Base-by-base conservation (phyloP, 441 rosid genomes). In the Arabidopsis lyrata region DNA sequence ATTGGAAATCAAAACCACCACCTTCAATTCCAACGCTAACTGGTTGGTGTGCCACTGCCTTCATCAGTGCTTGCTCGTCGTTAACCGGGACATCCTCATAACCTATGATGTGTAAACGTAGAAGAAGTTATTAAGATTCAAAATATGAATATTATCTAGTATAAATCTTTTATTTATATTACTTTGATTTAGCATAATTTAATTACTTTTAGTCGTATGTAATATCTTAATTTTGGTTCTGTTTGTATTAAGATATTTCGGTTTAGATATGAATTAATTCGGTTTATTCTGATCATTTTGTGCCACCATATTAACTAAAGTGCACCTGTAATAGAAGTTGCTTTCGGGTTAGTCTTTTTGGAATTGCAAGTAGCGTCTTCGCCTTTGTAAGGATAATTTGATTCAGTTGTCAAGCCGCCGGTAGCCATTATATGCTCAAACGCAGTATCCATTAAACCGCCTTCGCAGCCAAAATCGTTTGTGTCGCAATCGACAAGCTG, bases 361-460 rank as follows among this genome's bases (percentile, higher is more conserved):
- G 62, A 29, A 6, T 81, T 65, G 78, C 86, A 85, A 18, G 63
- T 75, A 20, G 68, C 81, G 22, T 77, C 83, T 50, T 12, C 32
- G 55, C 70, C 86, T 56, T 48, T 41, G 8, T 85, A 85, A 41
- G 84, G 84, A 38, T 82, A 85, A 63, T 66, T 67, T 22, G 78
- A 52, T 31, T 81, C 86, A 1, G 88, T 74, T 2, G 84, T 75
- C 15, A 83, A 71, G 55, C 88, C 86, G 9, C 76, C 61, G 32
- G 73, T 81, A 12, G 57, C 42, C 15, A 65, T 75, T 14, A 81
- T 79, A 77, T 78, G 72, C 39, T 75, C 56, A 56, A 83, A 85
- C n/a, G 88, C 88, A 14, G 34, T 64, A 77, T 70, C 77, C 80
- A 78, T 60, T 6, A 68, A 44, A 44, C 88, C 86, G 14, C 81